Conservation (phyloP, 1,284 basidiomycete genomes). For the Chiua sp. region DNA sequence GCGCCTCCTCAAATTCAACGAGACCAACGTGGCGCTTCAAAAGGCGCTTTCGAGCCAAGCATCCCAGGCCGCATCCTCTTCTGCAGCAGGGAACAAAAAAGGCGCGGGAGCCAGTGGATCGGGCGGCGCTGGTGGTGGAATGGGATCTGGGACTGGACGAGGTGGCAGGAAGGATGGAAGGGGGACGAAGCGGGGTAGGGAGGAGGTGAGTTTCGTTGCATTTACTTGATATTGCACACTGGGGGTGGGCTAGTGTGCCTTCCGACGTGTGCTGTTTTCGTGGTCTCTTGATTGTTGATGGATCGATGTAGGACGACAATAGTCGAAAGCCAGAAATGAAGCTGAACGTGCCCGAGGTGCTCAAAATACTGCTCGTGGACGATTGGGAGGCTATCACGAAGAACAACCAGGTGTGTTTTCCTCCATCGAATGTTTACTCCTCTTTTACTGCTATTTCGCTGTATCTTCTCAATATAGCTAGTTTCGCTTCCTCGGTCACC, state of each 20-base stretch:
- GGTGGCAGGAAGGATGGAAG: slow-evolving; percentile 38
- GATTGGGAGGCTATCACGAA: slow-evolving; percentile 99
- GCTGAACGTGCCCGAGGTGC: slow-evolving; percentile 85
- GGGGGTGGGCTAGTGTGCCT: too few species aligned
- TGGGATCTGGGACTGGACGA: slow-evolving; percentile 26
- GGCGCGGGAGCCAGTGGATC: slow-evolving; percentile 26
- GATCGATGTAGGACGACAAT: slow-evolving; percentile 55
- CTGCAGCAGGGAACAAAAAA: slow-evolving; percentile 35
- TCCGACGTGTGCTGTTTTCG: not conserved
- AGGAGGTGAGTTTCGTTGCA: slow-evolving; percentile 31
- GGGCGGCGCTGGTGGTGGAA: slow-evolving; percentile 24
- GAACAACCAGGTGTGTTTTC: slow-evolving; percentile 75
- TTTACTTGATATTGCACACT: not conserved
- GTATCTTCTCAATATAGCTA: slow-evolving; percentile 55
- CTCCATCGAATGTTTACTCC: not conserved
- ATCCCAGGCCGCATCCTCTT: slow-evolving; percentile 43
- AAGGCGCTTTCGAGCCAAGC: slow-evolving; percentile 56
- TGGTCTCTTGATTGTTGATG: slow-evolving; percentile 8
- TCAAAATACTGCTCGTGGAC: slow-evolving; percentile 93
- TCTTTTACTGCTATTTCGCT: not conserved
- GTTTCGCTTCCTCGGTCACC: slow-evolving; percentile 87
- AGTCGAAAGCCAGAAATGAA: slow-evolving; percentile 89
- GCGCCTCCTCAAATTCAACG: slow-evolving; percentile 88
- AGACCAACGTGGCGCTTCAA: slow-evolving; percentile 85
- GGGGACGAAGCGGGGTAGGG: slow-evolving; percentile 44